Conservation (phyloP, 164 flowering plant genomes). For the Nelumbo lutea region DNA sequence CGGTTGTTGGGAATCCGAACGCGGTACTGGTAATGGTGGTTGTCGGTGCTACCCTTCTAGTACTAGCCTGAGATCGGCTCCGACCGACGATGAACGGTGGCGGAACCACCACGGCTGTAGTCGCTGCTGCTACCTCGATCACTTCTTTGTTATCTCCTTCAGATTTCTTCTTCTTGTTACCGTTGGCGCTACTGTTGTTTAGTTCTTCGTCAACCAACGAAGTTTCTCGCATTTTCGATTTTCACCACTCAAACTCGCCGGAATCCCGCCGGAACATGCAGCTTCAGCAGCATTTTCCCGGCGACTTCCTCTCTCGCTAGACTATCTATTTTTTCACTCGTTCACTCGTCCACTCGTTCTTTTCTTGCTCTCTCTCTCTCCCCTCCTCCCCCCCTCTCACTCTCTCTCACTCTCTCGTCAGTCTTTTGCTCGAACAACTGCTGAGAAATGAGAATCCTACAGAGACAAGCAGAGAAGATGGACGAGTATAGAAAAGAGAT, state of each 20-base stretch:
- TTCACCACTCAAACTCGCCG: background rate
- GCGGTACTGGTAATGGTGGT: background rate
- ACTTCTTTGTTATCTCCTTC: slow-evolving; percentile 17
- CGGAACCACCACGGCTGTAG: slow-evolving; percentile 9
- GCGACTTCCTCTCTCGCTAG: background rate
- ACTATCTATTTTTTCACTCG: background rate
- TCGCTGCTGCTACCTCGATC: background rate
- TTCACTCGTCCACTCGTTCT: background rate
- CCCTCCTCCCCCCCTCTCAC: too few relatives aligned
- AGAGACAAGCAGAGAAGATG: background rate
- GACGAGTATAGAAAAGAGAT: background rate
- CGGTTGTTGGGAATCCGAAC: background rate
- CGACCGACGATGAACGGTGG: slow-evolving; percentile 23
- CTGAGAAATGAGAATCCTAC: too few relatives aligned
- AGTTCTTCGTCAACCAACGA: slow-evolving; percentile 13
- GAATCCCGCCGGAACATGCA: slow-evolving; percentile 11
- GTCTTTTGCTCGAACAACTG: too few relatives aligned
- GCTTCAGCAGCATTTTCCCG: slow-evolving; percentile 25
- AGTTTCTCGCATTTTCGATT: slow-evolving; percentile 35
- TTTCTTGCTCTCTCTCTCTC: too few relatives aligned
- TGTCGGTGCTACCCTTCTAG: slow-evolving; percentile 49
- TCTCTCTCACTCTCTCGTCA: too few relatives aligned
- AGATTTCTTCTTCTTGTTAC: slow-evolving; percentile 23
- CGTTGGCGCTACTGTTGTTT: slow-evolving; percentile 1
- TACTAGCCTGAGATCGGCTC: slow-evolving; percentile 46